These are phyloP conservation scores for Sporothrix luriei DNA, from an alignment of 2,329 filamentous ascomycete genomes.

Conservation along the genomic window DNA sequence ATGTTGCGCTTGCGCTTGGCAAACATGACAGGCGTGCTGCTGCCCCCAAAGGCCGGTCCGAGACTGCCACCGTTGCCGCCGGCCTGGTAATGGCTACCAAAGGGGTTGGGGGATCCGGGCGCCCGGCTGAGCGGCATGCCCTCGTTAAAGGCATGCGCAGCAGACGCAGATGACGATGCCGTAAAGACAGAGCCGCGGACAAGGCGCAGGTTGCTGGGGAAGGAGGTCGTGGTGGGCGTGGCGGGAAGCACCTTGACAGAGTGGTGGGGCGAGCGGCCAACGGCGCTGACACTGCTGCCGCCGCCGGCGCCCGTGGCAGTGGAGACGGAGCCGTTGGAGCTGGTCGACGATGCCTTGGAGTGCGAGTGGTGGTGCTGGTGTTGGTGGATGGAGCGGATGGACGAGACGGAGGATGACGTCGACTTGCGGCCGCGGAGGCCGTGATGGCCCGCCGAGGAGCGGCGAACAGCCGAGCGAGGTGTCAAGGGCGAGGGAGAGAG, in stretches of 20 bases:
- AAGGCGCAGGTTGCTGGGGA: constrained; percentile 84
- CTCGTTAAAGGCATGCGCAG: constrained; percentile 62
- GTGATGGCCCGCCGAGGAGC: constrained; percentile 71
- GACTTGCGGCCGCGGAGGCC: constrained; percentile 91
- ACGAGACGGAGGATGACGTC: constrained; percentile 92
- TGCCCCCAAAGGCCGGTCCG: constrained; percentile 35
- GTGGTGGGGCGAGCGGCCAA: constrained; percentile 75
- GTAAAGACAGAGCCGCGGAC: constrained; percentile 57
- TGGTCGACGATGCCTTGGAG: constrained; percentile 92
- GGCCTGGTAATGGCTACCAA: constrained; percentile 46
- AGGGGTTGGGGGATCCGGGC: constrained; percentile 59
- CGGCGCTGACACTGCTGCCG: constrained; percentile 62
- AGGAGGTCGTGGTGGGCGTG: constrained; percentile 72
- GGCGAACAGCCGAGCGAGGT: constrained; percentile 75
- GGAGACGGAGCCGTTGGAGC: constrained; percentile 74
- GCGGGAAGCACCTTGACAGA: constrained; percentile 95
- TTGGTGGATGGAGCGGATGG: constrained; percentile 86
- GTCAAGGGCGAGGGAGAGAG: constrained; percentile 86
- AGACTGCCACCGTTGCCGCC: neutral
- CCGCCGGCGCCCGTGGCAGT: constrained; percentile 62
- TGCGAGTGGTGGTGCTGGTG: constrained; percentile 84
- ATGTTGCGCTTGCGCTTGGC: constrained; percentile 78
- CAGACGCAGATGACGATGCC: neutral
- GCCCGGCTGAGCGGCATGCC: constrained; percentile 52
- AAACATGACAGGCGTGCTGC: constrained; percentile 62